Conservation (phyloP, 2,329 filamentous ascomycete genomes). For the Ceratocystis destructans region DNA sequence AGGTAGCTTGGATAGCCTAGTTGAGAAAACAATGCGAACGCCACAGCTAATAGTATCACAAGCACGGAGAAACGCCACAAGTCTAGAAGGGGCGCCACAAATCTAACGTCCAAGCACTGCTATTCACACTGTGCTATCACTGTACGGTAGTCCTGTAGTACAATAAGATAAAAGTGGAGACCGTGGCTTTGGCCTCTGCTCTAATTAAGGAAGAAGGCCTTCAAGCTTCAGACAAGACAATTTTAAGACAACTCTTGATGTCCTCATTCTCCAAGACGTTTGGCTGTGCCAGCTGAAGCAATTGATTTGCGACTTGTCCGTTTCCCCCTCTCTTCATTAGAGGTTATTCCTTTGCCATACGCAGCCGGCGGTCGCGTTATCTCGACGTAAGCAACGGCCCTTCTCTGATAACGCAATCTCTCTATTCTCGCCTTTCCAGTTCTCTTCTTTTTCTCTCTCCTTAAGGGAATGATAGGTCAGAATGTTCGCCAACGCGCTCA, state of each 20-base stretch:
- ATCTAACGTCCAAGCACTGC: no score
- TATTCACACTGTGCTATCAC: no score
- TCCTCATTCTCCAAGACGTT: not conserved
- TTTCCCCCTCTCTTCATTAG: not conserved
- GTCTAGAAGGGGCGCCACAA: no score
- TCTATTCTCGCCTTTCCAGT: not conserved
- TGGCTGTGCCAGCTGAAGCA: constrained; percentile 13
- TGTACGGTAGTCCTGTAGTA: no score
- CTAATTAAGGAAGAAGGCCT: no score
- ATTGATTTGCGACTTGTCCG: not conserved
- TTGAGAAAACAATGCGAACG: not conserved
- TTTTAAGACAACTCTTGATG: no score
- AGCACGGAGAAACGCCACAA: no score
- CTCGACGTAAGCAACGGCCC: not conserved
- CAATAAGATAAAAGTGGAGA: no score
- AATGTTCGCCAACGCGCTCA: constrained; percentile 90
- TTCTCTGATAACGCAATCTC: not conserved
- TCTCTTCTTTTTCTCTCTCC: not conserved
- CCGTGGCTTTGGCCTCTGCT: no score
- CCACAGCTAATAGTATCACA: no score
- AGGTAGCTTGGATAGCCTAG: not conserved
- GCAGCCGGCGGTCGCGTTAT: not conserved
- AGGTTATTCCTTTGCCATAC: not conserved
- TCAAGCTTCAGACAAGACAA: no score
- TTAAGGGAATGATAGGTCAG: constrained; percentile 23